Evolutionary conservation across 192 early-diverging fungal genomes (phyloP).

Genomic region (Linnemannia hyalina): DNA sequence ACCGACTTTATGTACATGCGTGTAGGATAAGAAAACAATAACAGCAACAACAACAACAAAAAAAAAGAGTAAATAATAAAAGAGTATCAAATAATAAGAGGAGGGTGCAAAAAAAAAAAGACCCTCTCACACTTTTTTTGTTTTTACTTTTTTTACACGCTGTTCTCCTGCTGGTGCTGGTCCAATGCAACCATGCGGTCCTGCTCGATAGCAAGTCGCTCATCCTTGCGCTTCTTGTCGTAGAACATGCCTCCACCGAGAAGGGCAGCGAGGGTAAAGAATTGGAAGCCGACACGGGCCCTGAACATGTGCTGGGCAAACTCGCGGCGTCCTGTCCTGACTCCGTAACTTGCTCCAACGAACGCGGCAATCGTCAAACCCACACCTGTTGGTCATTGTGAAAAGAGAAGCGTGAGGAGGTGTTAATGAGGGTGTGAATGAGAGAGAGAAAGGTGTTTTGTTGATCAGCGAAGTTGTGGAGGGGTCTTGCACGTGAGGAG

Average conservation of each 20-base stretch:
- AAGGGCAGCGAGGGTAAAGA: conserved; percentile 43
- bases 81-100: neutral
- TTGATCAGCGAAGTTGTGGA: neutral
- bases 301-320: conserved; percentile 57
- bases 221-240: conserved; percentile 57
- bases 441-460: neutral
- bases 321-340: conserved; percentile 55
- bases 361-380: conserved; percentile 55
- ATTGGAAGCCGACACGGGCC: conserved; percentile 57
- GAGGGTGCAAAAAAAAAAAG: too few species aligned
- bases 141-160: conserved; percentile 11
- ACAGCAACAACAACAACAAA: neutral
- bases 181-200: conserved; percentile 33
- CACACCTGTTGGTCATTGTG: conserved; percentile 25
- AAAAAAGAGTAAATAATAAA: neutral
- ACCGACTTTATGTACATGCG: neutral
- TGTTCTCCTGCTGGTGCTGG: conserved; percentile 16
- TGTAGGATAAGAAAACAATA: neutral
- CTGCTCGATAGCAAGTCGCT: conserved; percentile 30
- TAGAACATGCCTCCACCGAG: conserved; percentile 51
- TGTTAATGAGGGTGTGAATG: neutral
- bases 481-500: neutral
- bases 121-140: too few species aligned
- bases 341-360: conserved; percentile 51
- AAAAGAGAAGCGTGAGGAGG: neutral